Evolutionary conservation across 495 filamentous ascomycete species (phyloP).

Genomic region (Annulohypoxylon stygium): DNA sequence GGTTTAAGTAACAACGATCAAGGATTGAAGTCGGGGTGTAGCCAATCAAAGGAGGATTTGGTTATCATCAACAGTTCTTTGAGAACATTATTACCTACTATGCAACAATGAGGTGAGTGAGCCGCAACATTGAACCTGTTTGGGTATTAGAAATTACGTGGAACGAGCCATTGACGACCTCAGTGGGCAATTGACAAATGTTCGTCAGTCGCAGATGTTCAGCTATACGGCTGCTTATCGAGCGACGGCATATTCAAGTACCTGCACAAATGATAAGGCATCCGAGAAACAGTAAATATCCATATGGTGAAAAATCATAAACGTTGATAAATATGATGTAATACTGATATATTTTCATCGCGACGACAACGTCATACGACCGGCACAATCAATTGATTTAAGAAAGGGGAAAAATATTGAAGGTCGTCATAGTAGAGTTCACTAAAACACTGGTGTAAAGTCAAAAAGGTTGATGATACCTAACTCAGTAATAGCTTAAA

Average conservation of each 20-base stretch:
- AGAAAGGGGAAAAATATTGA: not conserved
- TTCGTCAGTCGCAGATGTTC: not conserved
- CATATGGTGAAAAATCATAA: too few species aligned
- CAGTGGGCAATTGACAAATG: not conserved
- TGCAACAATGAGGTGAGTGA: not conserved
- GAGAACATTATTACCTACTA: not conserved
- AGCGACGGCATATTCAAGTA: not conserved
- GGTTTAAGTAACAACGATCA: constrained; percentile 25
- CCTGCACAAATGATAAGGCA: not conserved
- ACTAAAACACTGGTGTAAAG: not conserved
- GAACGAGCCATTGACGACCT: not conserved
- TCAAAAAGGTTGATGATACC: not conserved
- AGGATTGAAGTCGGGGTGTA: constrained; percentile 7
- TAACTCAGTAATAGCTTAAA: not conserved
- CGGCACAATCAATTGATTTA: too few species aligned
- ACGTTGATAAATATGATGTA: too few species aligned
- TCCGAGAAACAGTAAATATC: too few species aligned
- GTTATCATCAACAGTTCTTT: constrained; percentile 4
- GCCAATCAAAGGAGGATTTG: constrained; percentile 23
- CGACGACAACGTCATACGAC: too few species aligned
- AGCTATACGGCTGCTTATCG: not conserved
- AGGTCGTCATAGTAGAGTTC: not conserved
- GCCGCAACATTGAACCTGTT: constrained; percentile 2
- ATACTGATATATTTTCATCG: too few species aligned
- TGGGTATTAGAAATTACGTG: not conserved